Evolutionary conservation across 176 grass and related monocot genomes (phyloP).

Genomic region (Rhipidocladum racemiflorum): DNA sequence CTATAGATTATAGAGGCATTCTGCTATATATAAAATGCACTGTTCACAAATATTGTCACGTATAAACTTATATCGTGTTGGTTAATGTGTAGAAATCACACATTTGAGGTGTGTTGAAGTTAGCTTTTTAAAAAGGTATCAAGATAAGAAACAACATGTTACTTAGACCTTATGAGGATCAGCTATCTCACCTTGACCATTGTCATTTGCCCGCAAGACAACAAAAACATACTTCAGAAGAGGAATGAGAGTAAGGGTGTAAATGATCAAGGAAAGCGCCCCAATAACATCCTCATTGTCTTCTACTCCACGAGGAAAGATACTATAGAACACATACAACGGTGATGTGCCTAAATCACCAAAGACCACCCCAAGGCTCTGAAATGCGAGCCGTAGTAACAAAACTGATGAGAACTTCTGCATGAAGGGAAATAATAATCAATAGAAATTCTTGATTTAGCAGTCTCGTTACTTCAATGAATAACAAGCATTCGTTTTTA

Average conservation of each 20-base stretch:
- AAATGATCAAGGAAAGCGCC: conserved; percentile 98
- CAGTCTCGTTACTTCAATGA: background rate
- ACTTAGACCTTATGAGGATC: background rate
- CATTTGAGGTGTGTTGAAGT: background rate
- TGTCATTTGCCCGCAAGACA: conserved; percentile 92
- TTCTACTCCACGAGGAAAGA: conserved; percentile 73
- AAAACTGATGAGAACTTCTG: conserved; percentile 80
- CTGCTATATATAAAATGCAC: background rate
- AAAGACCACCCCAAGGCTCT: conserved; percentile 98
- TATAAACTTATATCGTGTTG: background rate
- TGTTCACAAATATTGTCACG: background rate
- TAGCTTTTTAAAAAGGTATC: background rate
- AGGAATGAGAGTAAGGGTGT: conserved; percentile 87
- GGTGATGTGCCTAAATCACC: conserved; percentile 94
- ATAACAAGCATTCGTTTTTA: background rate
- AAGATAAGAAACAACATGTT: conserved; percentile 13
- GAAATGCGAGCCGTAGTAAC: conserved; percentile 77
- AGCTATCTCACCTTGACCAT: conserved; percentile 73
- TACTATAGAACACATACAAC: conserved; percentile 90
- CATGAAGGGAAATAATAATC: conserved; percentile 24
- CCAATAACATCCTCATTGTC: conserved; percentile 85
- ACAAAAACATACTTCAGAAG: conserved; percentile 96
- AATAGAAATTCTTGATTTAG: conserved; percentile 19
- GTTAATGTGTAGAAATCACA: background rate
- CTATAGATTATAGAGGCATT: background rate